Conservation (phyloP, 106 monocot species). For the Dendrobium nobile region DNA sequence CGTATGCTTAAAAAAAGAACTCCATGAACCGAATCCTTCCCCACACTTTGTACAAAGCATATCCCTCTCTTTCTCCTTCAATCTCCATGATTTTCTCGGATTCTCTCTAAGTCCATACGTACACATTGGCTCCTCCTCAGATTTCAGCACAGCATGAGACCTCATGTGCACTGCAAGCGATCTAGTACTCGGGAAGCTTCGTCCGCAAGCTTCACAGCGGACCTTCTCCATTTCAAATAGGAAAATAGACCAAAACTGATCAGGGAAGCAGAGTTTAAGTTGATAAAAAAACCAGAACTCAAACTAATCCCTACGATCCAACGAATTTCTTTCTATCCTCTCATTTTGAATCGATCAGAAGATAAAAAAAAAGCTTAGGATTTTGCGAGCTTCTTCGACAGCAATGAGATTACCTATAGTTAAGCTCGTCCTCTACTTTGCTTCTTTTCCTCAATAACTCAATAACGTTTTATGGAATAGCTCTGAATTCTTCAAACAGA, state of each 20-base stretch:
- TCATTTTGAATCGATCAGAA: background rate
- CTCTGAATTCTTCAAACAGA: too few species aligned
- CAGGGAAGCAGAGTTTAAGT: too few species aligned
- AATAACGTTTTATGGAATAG: background rate
- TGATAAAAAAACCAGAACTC: background rate
- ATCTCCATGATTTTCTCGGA: background rate
- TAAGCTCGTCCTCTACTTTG: background rate
- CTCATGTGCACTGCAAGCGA: background rate
- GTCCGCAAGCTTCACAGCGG: background rate
- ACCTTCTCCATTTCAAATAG: background rate
- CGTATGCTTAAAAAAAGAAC: conserved; percentile 1
- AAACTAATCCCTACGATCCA: conserved; percentile 1
- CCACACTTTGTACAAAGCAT: background rate
- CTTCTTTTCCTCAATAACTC: background rate
- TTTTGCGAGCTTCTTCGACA: background rate
- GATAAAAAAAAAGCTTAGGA: background rate
- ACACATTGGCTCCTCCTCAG: background rate
- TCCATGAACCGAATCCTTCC: background rate
- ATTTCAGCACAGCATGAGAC: conserved; percentile 15
- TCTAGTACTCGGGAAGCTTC: background rate
- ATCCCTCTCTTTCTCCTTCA: background rate
- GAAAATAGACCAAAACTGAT: background rate
- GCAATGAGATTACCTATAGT: too few species aligned
- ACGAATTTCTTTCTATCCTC: background rate
- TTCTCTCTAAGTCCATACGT: background rate